phyloP scores from a whole-genome alignment of 352 stramenopile genomes.

The Globisporangium echinulatum region DNA sequence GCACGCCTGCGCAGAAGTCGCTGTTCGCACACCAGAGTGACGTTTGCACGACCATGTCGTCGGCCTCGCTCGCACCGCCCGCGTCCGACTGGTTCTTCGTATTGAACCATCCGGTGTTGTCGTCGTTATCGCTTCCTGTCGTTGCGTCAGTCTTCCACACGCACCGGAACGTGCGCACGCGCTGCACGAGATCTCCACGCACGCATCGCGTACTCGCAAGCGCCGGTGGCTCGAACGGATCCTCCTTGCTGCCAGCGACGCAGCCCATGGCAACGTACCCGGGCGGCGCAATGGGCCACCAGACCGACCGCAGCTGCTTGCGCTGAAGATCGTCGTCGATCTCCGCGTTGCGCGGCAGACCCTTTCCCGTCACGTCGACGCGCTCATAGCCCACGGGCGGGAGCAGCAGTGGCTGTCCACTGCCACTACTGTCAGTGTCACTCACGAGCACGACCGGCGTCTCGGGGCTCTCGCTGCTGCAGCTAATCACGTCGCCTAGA shows the following conservation, averaged over 20 bases:
- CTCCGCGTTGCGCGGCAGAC: constrained; percentile 70
- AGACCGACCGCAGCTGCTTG: constrained; percentile 80
- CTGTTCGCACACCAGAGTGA: constrained; percentile 63
- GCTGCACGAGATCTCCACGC: constrained; percentile 70
- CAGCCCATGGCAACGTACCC: constrained; percentile 76
- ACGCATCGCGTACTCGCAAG: constrained; percentile 52
- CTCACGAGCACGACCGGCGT: constrained; percentile 50
- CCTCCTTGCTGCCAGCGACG: constrained; percentile 71
- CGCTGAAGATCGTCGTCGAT: constrained; percentile 65
- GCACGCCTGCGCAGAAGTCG: constrained; percentile 46
- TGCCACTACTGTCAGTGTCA: constrained; percentile 33
- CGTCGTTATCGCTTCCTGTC: constrained; percentile 20
- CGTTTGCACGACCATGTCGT: constrained; percentile 56
- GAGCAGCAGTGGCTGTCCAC: constrained; percentile 19
- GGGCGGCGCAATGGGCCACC: constrained; percentile 74
- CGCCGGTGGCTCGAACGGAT: constrained; percentile 65
- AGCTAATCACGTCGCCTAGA: constrained; percentile 65
- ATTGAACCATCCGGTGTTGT: constrained; percentile 3
- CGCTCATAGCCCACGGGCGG: constrained; percentile 73
- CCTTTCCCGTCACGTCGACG: constrained; percentile 78
- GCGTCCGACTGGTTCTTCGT: constrained; percentile 34
- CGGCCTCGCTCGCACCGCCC: constrained; percentile 18
- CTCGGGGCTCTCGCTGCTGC: constrained; percentile 50
- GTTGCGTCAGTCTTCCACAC: constrained; percentile 49
- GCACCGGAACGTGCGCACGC: constrained; percentile 50